Evolutionary conservation across 83 land plant genomes (phyloP).

Genomic region (Larix sibirica): DNA sequence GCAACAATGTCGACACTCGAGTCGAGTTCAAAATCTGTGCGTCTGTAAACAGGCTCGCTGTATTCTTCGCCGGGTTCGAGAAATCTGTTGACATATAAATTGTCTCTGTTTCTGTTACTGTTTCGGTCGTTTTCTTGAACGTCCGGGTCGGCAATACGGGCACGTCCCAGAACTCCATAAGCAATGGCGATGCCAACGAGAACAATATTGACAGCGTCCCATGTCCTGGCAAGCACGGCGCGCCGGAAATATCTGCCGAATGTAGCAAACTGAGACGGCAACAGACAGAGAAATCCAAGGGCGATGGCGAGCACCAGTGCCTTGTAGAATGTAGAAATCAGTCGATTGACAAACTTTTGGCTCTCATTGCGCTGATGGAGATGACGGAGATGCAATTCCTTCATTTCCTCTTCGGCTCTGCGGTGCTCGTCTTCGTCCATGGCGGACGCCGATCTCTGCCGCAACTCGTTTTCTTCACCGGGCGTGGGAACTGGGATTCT

Average conservation of each 20-base stretch:
- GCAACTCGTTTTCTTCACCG: too few species aligned
- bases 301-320: background rate
- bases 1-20: too few species aligned
- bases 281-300: background rate
- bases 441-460: too few species aligned
- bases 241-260: background rate
- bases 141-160: background rate
- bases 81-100: background rate
- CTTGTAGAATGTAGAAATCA: background rate
- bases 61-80: background rate
- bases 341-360: background rate
- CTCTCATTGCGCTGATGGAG: background rate
- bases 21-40: too few species aligned
- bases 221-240: background rate
- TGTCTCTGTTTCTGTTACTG: too few species aligned
- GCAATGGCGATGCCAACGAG: background rate
- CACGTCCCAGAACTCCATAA: background rate
- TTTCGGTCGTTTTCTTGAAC: background rate
- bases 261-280: conserved; percentile 1
- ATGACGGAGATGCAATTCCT: background rate
- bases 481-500: too few species aligned
- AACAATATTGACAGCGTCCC: conserved; percentile 5
- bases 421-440: conserved; percentile 15
- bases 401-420: conserved; percentile 17
- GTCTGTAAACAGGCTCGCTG: too few species aligned